Percentiles rank a stretch among this genome's conserved stretches.
These are phyloP conservation scores for Tetracladium marchalianum DNA, from an alignment of 495 filamentous ascomycete species.

Conservation along the genomic window DNA sequence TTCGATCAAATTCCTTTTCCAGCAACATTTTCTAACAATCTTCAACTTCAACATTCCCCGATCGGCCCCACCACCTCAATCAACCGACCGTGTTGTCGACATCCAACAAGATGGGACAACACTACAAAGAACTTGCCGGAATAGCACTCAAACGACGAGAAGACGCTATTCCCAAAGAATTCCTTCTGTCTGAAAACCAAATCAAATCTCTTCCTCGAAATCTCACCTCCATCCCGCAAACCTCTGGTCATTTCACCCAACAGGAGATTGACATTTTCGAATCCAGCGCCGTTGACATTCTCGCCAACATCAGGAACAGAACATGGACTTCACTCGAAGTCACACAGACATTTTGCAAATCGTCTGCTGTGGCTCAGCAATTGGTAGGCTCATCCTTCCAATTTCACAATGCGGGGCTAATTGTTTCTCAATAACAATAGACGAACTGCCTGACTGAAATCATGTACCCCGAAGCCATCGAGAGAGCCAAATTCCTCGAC, in stretches of 20 bases:
- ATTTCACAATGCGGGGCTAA: neutral
- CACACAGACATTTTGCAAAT: slow-evolving; percentile 51
- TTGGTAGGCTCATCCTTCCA: slow-evolving; percentile 9
- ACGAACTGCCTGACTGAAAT: slow-evolving; percentile 51
- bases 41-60: too few species aligned
- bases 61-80: too few species aligned
- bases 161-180: slow-evolving; percentile 17
- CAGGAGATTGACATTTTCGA: slow-evolving; percentile 52
- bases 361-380: slow-evolving; percentile 21
- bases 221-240: slow-evolving; percentile 15
- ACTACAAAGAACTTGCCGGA: slow-evolving; percentile 19
- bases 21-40: too few species aligned
- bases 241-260: slow-evolving; percentile 17
- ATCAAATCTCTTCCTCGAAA: slow-evolving; percentile 13
- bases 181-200: slow-evolving; percentile 12
- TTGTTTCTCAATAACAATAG: slow-evolving; percentile 22
- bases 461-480: slow-evolving; percentile 43
- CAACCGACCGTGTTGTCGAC: too few species aligned
- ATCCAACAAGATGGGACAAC: slow-evolving; percentile 12
- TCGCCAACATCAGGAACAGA: slow-evolving; percentile 34
- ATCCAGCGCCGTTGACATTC: slow-evolving; percentile 39
- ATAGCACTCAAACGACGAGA: slow-evolving; percentile 19
- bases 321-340: slow-evolving; percentile 44
- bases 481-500: slow-evolving; percentile 42
- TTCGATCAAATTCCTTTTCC: too few species aligned